A percentile compares a stretch with the other conserved stretches of the same genome.
Evolutionary conservation across 805 yeast genomes (phyloP).

Genomic region (Ogataea nitratoaversa): DNA sequence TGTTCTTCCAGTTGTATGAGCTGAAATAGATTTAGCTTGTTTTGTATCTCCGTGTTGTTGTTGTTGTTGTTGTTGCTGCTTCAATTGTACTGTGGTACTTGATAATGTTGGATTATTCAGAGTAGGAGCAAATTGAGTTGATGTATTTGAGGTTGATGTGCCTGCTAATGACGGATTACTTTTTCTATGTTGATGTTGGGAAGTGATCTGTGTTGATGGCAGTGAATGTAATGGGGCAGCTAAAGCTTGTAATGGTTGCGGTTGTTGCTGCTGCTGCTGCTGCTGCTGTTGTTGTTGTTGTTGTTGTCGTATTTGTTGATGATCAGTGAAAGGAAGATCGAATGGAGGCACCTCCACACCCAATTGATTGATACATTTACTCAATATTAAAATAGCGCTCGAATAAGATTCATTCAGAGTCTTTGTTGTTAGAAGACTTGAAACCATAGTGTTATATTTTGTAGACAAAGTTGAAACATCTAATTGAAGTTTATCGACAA

Average conservation of each 20-base stretch:
- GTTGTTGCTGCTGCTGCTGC: conserved; percentile 1
- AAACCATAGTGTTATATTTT: conserved; percentile 62
- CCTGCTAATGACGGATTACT: conserved; percentile 5
- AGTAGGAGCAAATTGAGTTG: conserved; percentile 9
- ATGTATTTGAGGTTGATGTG: conserved; percentile 5
- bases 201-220: not conserved
- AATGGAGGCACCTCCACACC: conserved; percentile 69
- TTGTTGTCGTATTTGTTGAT: conserved; percentile 4
- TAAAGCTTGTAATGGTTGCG: no score
- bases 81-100: not conserved
- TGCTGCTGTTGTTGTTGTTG: conserved; percentile 6
- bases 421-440: conserved; percentile 54
- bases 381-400: conserved; percentile 46
- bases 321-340: conserved; percentile 43
- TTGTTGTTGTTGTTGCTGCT: not conserved
- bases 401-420: conserved; percentile 53
- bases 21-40: not conserved
- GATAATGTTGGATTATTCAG: conserved; percentile 1
- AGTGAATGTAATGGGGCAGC: conserved; percentile 1
- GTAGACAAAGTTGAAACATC: conserved; percentile 43
- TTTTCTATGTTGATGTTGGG: conserved; percentile 3
- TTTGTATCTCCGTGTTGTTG: not conserved
- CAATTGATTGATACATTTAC: conserved; percentile 45
- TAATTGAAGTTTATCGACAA: conserved; percentile 30
- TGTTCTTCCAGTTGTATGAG: conserved; percentile 3